Conservation (phyloP, 2,329 filamentous ascomycete genomes). For the Arthrinium phaeospermum region DNA sequence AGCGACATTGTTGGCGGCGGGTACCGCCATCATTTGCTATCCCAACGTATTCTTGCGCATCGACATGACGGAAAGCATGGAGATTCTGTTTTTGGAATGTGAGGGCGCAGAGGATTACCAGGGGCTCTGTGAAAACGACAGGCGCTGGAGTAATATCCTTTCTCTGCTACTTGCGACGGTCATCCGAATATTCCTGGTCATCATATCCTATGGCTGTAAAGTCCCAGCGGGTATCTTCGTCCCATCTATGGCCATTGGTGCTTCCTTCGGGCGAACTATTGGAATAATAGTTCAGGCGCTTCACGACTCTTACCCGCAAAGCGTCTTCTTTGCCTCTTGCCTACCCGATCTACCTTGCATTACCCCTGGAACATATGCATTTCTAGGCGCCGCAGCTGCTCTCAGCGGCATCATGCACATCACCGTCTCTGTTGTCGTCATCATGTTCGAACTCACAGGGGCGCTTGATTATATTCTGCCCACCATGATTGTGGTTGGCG, state of each 20-base stretch:
- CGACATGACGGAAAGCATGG: slow-evolving; percentile 99
- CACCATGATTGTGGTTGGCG: slow-evolving; percentile 98
- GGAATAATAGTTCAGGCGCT: slow-evolving; percentile 92
- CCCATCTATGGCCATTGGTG: slow-evolving; percentile 96
- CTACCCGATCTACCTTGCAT: slow-evolving; percentile 93
- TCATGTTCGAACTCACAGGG: slow-evolving; percentile 99
- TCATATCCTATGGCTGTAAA: slow-evolving; percentile 97
- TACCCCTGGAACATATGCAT: slow-evolving; percentile 95
- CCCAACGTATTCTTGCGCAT: slow-evolving; percentile 94
- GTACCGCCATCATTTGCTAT: slow-evolving; percentile 92
- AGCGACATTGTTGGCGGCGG: slow-evolving; percentile 79
- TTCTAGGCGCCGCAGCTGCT: slow-evolving; percentile 89
- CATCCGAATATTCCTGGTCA: slow-evolving; percentile 82
- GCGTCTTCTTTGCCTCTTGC: slow-evolving; percentile 86
- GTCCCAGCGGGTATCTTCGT: slow-evolving; percentile 98
- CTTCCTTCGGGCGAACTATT: slow-evolving; percentile 91
- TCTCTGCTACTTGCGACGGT: slow-evolving; percentile 81
- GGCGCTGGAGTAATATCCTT: slow-evolving; percentile 78
- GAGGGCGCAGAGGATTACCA: slow-evolving; percentile 88
- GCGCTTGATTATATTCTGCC: slow-evolving; percentile 95
- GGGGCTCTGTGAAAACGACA: slow-evolving; percentile 80
- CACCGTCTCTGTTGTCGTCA: slow-evolving; percentile 94
- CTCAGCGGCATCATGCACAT: slow-evolving; percentile 98
- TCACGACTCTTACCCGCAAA: slow-evolving; percentile 81
- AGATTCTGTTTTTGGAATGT: slow-evolving; percentile 94